Percentiles rank a stretch among this genome's conserved stretches.
Conservation (phyloP, 768 basidiomycete species). For the Mycena amicta region DNA sequence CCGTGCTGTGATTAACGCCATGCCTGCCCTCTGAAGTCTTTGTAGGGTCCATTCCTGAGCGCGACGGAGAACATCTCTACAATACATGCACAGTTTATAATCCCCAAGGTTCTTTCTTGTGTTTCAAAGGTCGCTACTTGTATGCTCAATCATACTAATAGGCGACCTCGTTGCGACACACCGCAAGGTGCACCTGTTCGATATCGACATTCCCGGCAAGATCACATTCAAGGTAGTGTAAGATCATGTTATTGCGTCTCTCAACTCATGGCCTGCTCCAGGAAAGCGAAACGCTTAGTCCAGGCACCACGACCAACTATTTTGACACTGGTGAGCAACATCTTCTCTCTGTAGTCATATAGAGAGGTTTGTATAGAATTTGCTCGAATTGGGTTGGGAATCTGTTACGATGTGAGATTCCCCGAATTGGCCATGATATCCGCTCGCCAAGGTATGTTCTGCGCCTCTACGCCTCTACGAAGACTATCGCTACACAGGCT, state of each 20-base stretch:
- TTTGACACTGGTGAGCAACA: constrained; percentile 79
- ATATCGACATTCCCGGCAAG: constrained; percentile 94
- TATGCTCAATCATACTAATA: constrained; percentile 29
- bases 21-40: background rate
- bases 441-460: constrained; percentile 72
- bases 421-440: constrained; percentile 92
- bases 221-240: constrained; percentile 82
- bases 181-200: constrained; percentile 95
- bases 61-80: constrained; percentile 73
- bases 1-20: constrained; percentile 8
- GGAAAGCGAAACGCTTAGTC: constrained; percentile 88
- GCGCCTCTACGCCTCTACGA: background rate
- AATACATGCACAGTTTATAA: constrained; percentile 94
- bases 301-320: constrained; percentile 70
- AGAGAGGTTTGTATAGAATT: constrained; percentile 68
- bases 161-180: constrained; percentile 87
- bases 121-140: no score
- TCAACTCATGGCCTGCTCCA: constrained; percentile 30
- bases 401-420: constrained; percentile 96
- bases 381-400: constrained; percentile 93
- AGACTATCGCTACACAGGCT: constrained; percentile 51
- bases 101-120: constrained; percentile 69
- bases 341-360: background rate
- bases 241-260: background rate
- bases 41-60: constrained; percentile 93